Conservation (phyloP, 2,329 filamentous ascomycete species). For the Colletotrichum sp. region DNA sequence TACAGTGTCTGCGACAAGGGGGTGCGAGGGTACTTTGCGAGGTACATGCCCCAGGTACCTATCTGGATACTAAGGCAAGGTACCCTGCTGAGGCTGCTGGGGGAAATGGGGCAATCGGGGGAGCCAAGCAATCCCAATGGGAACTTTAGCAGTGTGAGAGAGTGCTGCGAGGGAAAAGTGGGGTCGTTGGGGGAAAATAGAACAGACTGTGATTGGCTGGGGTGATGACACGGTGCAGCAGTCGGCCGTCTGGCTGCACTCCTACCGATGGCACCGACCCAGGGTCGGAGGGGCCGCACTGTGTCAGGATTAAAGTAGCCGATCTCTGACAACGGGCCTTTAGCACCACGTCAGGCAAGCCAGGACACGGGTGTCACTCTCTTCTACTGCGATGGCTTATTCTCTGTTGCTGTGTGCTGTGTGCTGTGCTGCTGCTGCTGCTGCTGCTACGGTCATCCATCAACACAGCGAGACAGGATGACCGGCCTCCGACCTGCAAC, state of each 20-base stretch:
- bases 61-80: not conserved
- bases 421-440: not conserved
- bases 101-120: not conserved
- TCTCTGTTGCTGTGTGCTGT: not conserved
- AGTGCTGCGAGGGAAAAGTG: not conserved
- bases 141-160: not conserved
- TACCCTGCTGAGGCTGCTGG: not conserved
- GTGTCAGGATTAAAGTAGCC: slow-evolving; percentile 9
- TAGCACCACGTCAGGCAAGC: not conserved
- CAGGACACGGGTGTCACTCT: slow-evolving; percentile 1
- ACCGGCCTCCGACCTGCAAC: not conserved
- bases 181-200: not conserved
- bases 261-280: not conserved
- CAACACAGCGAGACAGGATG: not conserved
- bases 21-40: not conserved
- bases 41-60: not conserved
- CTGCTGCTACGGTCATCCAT: not conserved
- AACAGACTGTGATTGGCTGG: not conserved
- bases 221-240: not conserved
- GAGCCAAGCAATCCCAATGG: not conserved
- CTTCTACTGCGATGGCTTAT: not conserved
- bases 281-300: not conserved
- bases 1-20: not conserved
- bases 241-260: not conserved
- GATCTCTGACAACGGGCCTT: not conserved